A percentile compares a stretch with the other conserved stretches of the same genome.
Conservation (phyloP, 441 rosid genomes). For the Adansonia grandidieri region DNA sequence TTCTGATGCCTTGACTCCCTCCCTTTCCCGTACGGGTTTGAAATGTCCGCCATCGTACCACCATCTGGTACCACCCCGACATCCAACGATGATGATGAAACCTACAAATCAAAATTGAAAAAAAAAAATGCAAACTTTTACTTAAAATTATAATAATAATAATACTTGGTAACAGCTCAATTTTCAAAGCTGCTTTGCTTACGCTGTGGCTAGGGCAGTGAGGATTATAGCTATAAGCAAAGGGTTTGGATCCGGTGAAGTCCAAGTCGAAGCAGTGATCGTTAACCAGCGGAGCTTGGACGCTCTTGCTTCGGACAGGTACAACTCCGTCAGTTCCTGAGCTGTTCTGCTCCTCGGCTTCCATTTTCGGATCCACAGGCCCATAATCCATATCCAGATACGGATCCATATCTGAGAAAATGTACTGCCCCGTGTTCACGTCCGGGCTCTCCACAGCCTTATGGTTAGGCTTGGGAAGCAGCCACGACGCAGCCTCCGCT, state of each 20-base stretch:
- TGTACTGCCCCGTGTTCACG: conserved; percentile 59
- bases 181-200: conserved; percentile 31
- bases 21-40: conserved; percentile 52
- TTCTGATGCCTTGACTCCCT: not conserved
- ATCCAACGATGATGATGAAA: conserved; percentile 86
- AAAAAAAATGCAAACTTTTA: not conserved
- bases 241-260: conserved; percentile 54
- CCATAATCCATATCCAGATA: conserved; percentile 50
- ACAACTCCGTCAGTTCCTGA: conserved; percentile 86
- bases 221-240: conserved; percentile 43
- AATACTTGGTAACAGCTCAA: not conserved
- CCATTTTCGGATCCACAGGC: conserved; percentile 57
- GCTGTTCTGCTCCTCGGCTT: conserved; percentile 66
- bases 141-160: too few relatives aligned
- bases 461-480: conserved; percentile 58
- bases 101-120: conserved; percentile 40
- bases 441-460: conserved; percentile 52
- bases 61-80: conserved; percentile 94
- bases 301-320: conserved; percentile 54
- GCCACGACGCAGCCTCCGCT: conserved; percentile 87
- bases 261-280: conserved; percentile 66
- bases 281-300: conserved; percentile 42
- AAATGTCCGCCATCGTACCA: conserved; percentile 56
- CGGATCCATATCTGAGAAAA: conserved; percentile 73
- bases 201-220: conserved; percentile 69